Evolutionary conservation across 768 basidiomycete genomes (phyloP).

Genomic region (Kwoniella botswanensis): DNA sequence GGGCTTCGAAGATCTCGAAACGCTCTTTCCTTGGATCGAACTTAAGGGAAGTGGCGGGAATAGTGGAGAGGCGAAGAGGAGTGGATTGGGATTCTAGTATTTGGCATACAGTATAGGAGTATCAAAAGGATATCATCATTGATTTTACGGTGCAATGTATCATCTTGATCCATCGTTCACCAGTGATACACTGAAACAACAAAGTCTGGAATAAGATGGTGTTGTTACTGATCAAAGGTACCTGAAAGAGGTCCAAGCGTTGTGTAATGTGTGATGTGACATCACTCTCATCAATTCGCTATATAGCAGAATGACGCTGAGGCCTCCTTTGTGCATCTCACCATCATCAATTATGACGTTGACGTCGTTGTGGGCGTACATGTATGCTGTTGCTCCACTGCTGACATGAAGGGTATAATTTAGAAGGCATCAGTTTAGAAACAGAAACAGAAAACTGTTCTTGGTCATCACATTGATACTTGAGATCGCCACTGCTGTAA

Average conservation of each 20-base stretch:
- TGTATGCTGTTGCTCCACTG: not conserved
- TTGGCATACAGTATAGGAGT: not conserved
- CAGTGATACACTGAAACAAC: too few relatives aligned
- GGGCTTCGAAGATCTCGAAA: conserved; percentile 52
- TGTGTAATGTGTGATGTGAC: conserved; percentile 12
- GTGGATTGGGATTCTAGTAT: conserved; percentile 24
- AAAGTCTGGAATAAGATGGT: too few relatives aligned
- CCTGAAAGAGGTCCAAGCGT: conserved; percentile 2
- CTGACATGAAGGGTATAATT: not conserved
- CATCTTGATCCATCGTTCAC: too few relatives aligned
- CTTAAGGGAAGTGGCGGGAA: conserved; percentile 44
- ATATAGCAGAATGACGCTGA: conserved; percentile 10
- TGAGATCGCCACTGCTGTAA: too few relatives aligned
- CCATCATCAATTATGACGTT: conserved; percentile 16
- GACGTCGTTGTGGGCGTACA: not conserved
- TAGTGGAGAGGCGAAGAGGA: conserved; percentile 37
- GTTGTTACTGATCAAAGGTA: too few relatives aligned
- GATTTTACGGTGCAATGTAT: too few relatives aligned
- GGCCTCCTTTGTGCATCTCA: conserved; percentile 7
- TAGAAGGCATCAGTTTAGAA: not conserved
- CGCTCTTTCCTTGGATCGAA: conserved; percentile 47
- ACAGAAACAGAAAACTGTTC: not conserved
- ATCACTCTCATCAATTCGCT: conserved; percentile 6
- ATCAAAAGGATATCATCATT: too few relatives aligned
- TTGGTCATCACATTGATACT: not conserved